These are phyloP conservation scores for Irpex sp. DNA, from an alignment of 1,284 basidiomycete genomes.

Conservation along the genomic window DNA sequence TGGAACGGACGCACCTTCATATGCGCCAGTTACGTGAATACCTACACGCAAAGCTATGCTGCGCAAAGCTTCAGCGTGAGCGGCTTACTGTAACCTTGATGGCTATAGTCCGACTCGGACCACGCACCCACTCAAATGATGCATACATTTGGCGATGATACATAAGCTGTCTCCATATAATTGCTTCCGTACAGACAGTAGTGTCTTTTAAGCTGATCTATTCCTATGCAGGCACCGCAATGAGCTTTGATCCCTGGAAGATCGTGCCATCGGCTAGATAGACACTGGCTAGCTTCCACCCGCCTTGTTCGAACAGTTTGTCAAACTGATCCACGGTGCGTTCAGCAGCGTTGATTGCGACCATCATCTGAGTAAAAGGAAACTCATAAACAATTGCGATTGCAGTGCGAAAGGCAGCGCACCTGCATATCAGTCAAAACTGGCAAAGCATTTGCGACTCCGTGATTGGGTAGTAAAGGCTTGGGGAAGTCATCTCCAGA, in stretches of 20 bases:
- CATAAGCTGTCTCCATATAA: too few relatives aligned
- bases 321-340: constrained; percentile 13
- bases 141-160: too few relatives aligned
- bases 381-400: not conserved
- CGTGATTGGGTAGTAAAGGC: constrained; percentile 9
- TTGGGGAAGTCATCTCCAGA: not conserved
- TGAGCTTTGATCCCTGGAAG: not conserved
- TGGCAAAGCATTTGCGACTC: not conserved
- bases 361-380: constrained; percentile 7
- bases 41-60: too few relatives aligned
- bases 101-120: too few relatives aligned
- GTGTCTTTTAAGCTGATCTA: too few relatives aligned
- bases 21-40: too few relatives aligned
- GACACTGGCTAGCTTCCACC: constrained; percentile 12
- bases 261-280: not conserved
- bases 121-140: too few relatives aligned
- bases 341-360: constrained; percentile 5
- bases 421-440: constrained; percentile 10
- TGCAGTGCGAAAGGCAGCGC: not conserved
- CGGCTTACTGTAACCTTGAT: too few relatives aligned
- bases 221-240: not conserved
- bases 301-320: constrained; percentile 6
- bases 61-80: too few relatives aligned
- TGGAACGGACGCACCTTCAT: too few relatives aligned
- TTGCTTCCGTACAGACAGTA: too few relatives aligned